A percentile compares a stretch with the other conserved stretches of the same genome.
Conservation (phyloP, 2,329 filamentous ascomycete species). For the Periconia digitata region DNA sequence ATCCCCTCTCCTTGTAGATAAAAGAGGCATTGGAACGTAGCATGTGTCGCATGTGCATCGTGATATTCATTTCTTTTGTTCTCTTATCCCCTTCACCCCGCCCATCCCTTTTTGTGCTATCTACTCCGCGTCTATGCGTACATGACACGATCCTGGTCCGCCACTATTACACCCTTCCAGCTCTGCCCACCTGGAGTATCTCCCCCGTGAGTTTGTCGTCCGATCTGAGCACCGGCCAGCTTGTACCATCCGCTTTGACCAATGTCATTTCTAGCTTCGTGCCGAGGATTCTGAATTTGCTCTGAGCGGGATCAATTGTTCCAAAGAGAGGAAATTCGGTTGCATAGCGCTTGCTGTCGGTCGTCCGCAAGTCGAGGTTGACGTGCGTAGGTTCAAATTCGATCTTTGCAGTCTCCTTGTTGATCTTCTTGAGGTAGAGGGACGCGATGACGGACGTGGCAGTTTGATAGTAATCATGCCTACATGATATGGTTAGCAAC, state of each 20-base stretch:
- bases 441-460: slow-evolving; percentile 80
- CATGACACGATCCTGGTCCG: not conserved
- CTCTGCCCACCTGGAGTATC: slow-evolving; percentile 86
- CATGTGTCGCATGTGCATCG: not conserved
- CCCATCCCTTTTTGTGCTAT: no score
- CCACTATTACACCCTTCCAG: slow-evolving; percentile 51
- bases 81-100: not conserved
- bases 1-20: no score
- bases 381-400: slow-evolving; percentile 66
- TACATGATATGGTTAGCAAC: slow-evolving; percentile 29
- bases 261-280: slow-evolving; percentile 86
- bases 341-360: slow-evolving; percentile 80
- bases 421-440: slow-evolving; percentile 96
- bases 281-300: slow-evolving; percentile 77
- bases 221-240: slow-evolving; percentile 82
- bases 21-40: no score
- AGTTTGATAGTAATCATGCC: slow-evolving; percentile 95
- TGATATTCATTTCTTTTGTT: not conserved
- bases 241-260: slow-evolving; percentile 70
- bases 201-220: slow-evolving; percentile 74
- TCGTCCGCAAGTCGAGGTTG: slow-evolving; percentile 80
- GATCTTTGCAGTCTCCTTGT: slow-evolving; percentile 75
- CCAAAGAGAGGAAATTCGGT: slow-evolving; percentile 75
- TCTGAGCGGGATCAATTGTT: slow-evolving; percentile 72
- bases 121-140: not conserved